Percentiles rank a stretch among this genome's conserved stretches.
Evolutionary conservation across 2,329 filamentous ascomycete genomes (phyloP).

Genomic region (Thelonectria olida): DNA sequence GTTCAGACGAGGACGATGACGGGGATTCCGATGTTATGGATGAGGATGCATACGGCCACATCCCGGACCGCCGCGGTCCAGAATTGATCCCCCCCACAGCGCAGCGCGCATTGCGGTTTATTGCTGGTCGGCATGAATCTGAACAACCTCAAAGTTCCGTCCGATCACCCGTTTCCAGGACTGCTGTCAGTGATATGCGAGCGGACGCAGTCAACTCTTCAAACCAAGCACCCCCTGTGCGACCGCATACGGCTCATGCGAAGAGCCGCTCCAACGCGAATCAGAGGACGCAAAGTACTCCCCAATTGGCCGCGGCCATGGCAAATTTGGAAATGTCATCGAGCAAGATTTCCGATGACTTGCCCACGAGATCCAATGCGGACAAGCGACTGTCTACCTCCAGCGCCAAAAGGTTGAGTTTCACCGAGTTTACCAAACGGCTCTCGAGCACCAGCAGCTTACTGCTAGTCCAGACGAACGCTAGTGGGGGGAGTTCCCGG

Average conservation of each 20-base stretch:
- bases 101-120: slow-evolving; percentile 61
- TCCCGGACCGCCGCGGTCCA: slow-evolving; percentile 42
- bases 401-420: slow-evolving; percentile 67
- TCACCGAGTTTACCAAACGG: slow-evolving; percentile 68
- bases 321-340: slow-evolving; percentile 36
- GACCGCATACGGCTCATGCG: slow-evolving; percentile 65
- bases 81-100: slow-evolving; percentile 56
- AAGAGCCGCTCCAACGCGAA: slow-evolving; percentile 55
- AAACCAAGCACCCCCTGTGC: slow-evolving; percentile 41
- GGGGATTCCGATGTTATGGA: slow-evolving; percentile 53
- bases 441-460: slow-evolving; percentile 69
- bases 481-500: slow-evolving; percentile 57
- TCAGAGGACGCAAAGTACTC: slow-evolving; percentile 59
- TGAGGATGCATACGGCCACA: slow-evolving; percentile 52
- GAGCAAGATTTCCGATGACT: slow-evolving; percentile 46
- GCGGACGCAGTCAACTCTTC: slow-evolving; percentile 32
- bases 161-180: slow-evolving; percentile 43
- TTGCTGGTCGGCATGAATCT: slow-evolving; percentile 54
- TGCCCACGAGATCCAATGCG: slow-evolving; percentile 40
- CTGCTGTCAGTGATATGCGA: slow-evolving; percentile 47
- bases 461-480: slow-evolving; percentile 67
- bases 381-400: slow-evolving; percentile 63
- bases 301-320: slow-evolving; percentile 51
- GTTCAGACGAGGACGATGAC: slow-evolving; percentile 52
- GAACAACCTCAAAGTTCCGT: slow-evolving; percentile 44